Conservation (phyloP, 257 asterid genomes). For the Fraxinus excelsior region DNA sequence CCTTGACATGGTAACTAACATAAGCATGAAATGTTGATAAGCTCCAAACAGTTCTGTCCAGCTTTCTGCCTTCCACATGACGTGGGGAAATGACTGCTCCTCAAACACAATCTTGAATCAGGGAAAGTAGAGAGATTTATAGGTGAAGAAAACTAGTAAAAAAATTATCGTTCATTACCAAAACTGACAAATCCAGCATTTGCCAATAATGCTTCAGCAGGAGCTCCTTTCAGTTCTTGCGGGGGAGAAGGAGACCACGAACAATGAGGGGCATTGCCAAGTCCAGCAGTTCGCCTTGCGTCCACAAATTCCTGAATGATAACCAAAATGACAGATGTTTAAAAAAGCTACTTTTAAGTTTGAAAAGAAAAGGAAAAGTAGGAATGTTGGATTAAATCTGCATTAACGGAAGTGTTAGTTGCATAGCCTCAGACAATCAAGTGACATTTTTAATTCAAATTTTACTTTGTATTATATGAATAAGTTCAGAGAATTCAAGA, state of each 20-base stretch:
- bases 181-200: constrained; percentile 96
- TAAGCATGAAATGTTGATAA: constrained; percentile 91
- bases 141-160: constrained; percentile 19
- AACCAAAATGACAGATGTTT: constrained; percentile 17
- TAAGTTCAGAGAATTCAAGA: not conserved
- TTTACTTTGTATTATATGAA: not conserved
- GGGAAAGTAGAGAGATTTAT: constrained; percentile 14
- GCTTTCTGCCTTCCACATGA: constrained; percentile 90
- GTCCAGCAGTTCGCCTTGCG: constrained; percentile 88
- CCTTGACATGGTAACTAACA: constrained; percentile 98
- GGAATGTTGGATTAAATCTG: not conserved
- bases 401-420: not conserved
- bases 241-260: constrained; percentile 91
- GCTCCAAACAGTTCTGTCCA: constrained; percentile 96
- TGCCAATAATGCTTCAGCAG: constrained; percentile 68
- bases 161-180: constrained; percentile 45
- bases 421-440: not conserved
- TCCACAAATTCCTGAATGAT: constrained; percentile 86
- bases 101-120: constrained; percentile 19
- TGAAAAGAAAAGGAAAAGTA: not conserved
- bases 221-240: constrained; percentile 67
- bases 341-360: not conserved
- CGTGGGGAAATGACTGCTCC: constrained; percentile 81
- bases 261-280: constrained; percentile 89
- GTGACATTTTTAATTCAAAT: not conserved